A percentile compares a stretch with the other conserved stretches of the same genome.
Conservation (phyloP, 2,329 filamentous ascomycete species). For the Beauveria sp. region DNA sequence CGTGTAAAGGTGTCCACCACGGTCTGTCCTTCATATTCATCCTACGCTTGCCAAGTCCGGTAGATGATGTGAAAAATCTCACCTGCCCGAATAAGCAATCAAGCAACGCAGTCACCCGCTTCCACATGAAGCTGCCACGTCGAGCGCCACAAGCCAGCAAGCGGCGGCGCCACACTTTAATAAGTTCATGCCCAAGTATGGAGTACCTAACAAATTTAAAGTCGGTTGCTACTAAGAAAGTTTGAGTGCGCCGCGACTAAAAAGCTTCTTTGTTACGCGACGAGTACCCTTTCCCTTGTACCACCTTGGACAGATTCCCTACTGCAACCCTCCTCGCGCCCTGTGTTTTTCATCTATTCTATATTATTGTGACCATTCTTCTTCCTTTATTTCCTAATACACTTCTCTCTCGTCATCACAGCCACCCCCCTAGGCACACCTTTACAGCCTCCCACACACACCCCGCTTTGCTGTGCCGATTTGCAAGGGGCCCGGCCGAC, state of each 20-base stretch:
- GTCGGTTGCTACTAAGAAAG: too few relatives aligned
- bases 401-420: not conserved
- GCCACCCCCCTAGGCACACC: not conserved
- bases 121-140: not conserved
- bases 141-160: not conserved
- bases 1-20: too few relatives aligned
- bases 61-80: too few relatives aligned
- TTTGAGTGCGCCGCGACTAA: too few relatives aligned
- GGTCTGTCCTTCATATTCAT: too few relatives aligned
- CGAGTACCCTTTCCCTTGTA: not conserved
- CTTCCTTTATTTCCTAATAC: not conserved
- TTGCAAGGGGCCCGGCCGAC: not conserved
- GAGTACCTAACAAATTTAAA: too few relatives aligned
- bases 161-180: not conserved
- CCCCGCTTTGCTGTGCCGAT: not conserved
- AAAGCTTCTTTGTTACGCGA: not conserved
- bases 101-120: too few relatives aligned
- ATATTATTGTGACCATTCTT: not conserved
- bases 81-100: too few relatives aligned
- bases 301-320: not conserved
- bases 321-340: not conserved
- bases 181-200: not conserved
- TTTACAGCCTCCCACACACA: not conserved
- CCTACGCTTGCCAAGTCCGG: too few relatives aligned
- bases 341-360: not conserved